Evolutionary conservation across 1,284 basidiomycete species (phyloP).

Genomic region (Athelia sp.): DNA sequence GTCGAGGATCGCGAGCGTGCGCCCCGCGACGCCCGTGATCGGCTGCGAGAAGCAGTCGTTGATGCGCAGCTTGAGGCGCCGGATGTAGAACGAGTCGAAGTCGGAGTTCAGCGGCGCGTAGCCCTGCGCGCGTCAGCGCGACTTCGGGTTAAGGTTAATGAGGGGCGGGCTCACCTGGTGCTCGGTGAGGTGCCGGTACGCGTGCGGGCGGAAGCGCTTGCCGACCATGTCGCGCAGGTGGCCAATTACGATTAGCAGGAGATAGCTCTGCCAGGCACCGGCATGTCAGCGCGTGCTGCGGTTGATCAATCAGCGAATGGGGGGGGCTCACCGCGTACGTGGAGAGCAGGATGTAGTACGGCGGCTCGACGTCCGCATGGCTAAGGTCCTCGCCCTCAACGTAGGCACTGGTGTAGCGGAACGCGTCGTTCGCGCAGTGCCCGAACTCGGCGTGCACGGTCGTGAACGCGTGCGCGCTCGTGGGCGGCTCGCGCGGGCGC

Average conservation of each 20-base stretch:
- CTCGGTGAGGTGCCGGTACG: slow-evolving; percentile 81
- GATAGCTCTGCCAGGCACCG: slow-evolving; percentile 49
- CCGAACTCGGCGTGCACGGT: slow-evolving; percentile 86
- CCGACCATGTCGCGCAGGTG: slow-evolving; percentile 96
- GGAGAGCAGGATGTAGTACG: slow-evolving; percentile 87
- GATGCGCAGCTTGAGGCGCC: slow-evolving; percentile 89
- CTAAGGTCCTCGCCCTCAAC: slow-evolving; percentile 42
- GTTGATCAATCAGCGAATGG: no score
- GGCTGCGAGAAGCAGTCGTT: slow-evolving; percentile 96
- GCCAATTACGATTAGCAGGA: slow-evolving; percentile 85
- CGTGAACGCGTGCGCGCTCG: slow-evolving; percentile 65
- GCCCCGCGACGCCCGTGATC: slow-evolving; percentile 91
- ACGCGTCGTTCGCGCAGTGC: slow-evolving; percentile 71
- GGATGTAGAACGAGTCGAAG: slow-evolving; percentile 99
- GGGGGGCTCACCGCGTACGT: slow-evolving; percentile 62
- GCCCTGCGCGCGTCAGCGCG: slow-evolving; percentile 33
- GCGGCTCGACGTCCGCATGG: slow-evolving; percentile 72
- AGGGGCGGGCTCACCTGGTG: slow-evolving; percentile 34
- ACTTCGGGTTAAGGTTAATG: not conserved
- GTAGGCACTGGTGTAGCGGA: slow-evolving; percentile 65
- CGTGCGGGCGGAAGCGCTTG: slow-evolving; percentile 71
- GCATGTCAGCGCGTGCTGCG: not conserved
- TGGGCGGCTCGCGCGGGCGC: not conserved
- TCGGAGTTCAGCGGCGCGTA: slow-evolving; percentile 97
- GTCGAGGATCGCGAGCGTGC: slow-evolving; percentile 87